phyloP scores from a whole-genome alignment of 805 yeast species.

The Sungouiozyma ichnusensis region DNA sequence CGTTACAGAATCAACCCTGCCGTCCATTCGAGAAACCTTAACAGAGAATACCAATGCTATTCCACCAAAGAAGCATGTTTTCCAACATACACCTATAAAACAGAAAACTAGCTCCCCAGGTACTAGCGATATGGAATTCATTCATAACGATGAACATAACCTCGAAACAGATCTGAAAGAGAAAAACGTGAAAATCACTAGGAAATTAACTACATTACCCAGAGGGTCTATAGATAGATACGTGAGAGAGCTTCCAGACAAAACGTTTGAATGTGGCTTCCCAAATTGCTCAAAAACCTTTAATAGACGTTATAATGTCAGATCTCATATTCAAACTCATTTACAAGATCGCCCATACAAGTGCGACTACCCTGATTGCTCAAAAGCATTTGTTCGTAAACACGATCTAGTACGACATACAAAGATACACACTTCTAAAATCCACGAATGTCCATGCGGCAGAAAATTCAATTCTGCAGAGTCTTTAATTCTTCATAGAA shows the following conservation, averaged over 20 bases:
- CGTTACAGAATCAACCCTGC: conserved; percentile 1
- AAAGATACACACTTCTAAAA: conserved; percentile 70
- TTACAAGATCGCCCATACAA: conserved; percentile 84
- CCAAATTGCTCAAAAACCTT: conserved; percentile 74
- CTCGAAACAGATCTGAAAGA: not conserved
- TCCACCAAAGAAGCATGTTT: conserved; percentile 23
- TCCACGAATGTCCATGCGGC: conserved; percentile 78
- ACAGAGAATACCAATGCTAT: not conserved
- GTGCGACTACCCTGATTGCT: conserved; percentile 56
- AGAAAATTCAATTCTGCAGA: conserved; percentile 84
- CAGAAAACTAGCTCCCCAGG: conserved; percentile 1
- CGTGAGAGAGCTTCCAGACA: conserved; percentile 71
- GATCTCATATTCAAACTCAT: conserved; percentile 96
- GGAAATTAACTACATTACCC: conserved; percentile 40
- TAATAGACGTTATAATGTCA: conserved; percentile 78
- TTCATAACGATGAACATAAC: not conserved
- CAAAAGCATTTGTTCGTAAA: conserved; percentile 83
- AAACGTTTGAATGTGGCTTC: conserved; percentile 62
- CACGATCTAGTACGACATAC: conserved; percentile 88
- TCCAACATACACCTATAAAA: conserved; percentile 24
- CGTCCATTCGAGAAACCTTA: conserved; percentile 2
- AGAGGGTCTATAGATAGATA: conserved; percentile 82
- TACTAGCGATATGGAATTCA: not conserved
- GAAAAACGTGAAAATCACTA: conserved; percentile 14
- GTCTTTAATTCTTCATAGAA: conserved; percentile 73